Conservation (phyloP, 164 flowering plant genomes). For the Stephania yunnanensis region DNA sequence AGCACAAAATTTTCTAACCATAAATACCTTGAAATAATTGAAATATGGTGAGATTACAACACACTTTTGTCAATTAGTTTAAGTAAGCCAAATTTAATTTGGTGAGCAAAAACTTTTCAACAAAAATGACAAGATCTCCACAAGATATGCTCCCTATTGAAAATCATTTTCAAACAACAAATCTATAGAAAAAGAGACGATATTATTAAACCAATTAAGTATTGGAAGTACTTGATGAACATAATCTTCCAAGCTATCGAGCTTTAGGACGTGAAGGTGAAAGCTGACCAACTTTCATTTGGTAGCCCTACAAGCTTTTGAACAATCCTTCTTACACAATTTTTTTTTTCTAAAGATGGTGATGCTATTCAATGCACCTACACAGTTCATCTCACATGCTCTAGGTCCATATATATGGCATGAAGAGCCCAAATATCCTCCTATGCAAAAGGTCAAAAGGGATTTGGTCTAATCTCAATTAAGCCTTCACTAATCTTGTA, state of each 20-base stretch:
- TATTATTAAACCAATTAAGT: background rate
- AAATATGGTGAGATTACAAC: background rate
- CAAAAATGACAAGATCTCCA: background rate
- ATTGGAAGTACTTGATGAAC: background rate
- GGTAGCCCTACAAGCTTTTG: background rate
- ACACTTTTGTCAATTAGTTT: background rate
- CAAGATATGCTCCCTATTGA: background rate
- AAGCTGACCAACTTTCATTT: constrained; percentile 3
- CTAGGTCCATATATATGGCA: background rate
- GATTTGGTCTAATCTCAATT: background rate
- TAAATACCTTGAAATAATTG: background rate
- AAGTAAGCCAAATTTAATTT: background rate
- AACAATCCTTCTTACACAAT: background rate
- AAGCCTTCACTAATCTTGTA: background rate
- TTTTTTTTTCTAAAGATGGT: background rate
- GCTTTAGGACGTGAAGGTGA: background rate
- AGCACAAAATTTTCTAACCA: background rate
- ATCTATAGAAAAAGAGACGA: background rate
- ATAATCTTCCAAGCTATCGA: background rate
- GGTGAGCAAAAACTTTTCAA: background rate
- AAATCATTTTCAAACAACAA: background rate
- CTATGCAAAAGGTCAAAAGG: background rate
- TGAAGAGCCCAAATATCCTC: background rate
- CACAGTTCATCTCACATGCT: background rate
- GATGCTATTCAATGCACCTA: background rate